A percentile compares a stretch with the other conserved stretches of the same genome.
Conservation (phyloP, 169 alveolate genomes). For the Eimeria sp. region DNA sequence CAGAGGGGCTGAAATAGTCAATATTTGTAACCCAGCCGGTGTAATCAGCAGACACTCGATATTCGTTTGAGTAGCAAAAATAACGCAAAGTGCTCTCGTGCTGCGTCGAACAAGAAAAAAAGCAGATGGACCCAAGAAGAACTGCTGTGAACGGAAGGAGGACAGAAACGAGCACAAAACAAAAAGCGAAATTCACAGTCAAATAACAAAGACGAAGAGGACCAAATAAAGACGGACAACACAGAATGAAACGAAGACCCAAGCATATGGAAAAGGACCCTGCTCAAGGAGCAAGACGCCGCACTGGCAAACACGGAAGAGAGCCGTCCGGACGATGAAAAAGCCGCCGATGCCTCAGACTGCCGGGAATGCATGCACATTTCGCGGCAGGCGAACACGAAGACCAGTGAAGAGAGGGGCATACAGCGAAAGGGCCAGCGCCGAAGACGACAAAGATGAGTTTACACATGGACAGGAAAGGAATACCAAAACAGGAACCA, state of each 20-base stretch:
- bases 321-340: too few relatives aligned
- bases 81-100: slow-evolving; percentile 82
- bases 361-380: background rate
- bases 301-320: background rate
- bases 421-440: background rate
- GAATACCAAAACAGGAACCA: background rate
- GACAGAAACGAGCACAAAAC: background rate
- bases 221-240: background rate
- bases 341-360: background rate
- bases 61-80: slow-evolving; percentile 93
- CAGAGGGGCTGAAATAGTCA: slow-evolving; percentile 90
- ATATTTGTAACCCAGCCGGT: slow-evolving; percentile 95
- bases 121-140: background rate
- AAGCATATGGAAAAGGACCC: background rate
- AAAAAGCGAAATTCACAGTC: background rate
- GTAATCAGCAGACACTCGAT: slow-evolving; percentile 88
- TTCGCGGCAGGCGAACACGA: background rate
- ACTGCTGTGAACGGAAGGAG: background rate
- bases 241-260: background rate
- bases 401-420: background rate
- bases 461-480: background rate
- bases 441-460: background rate
- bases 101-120: background rate
- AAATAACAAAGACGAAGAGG: background rate
- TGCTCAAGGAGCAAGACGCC: background rate